Conservation (phyloP, 2,329 filamentous ascomycete genomes). For the Scedosporium minutisporum region DNA sequence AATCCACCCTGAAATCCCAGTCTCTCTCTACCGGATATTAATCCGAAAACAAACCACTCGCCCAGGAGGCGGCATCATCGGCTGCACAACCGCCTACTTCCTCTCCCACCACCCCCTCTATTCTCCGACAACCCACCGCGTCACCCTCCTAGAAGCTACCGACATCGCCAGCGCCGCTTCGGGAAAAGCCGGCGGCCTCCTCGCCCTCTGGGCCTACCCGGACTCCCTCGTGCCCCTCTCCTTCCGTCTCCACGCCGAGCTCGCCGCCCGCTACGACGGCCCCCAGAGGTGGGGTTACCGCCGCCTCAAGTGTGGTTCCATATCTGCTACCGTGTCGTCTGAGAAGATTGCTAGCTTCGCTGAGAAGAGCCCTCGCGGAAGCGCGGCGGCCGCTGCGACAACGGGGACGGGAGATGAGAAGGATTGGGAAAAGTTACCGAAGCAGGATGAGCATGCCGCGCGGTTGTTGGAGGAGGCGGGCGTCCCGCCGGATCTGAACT, state of each 20-base stretch:
- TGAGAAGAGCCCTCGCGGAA: conserved; percentile 12
- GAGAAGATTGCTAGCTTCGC: conserved; percentile 21
- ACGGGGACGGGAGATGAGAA: conserved; percentile 23
- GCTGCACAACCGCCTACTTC: conserved; percentile 84
- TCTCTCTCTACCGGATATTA: background rate
- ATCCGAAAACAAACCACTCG: background rate
- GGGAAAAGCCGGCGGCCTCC: conserved; percentile 84
- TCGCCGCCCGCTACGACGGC: conserved; percentile 77
- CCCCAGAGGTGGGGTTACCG: conserved; percentile 79
- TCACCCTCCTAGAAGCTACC: conserved; percentile 81
- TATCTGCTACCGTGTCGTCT: conserved; percentile 29
- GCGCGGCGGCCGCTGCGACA: conserved; percentile 8
- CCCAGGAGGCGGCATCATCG: conserved; percentile 83
- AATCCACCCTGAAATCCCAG: conserved; percentile 5
- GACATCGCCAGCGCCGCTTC: conserved; percentile 84
- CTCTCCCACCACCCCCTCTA: conserved; percentile 78
- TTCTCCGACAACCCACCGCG: conserved; percentile 61
- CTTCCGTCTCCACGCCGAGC: conserved; percentile 70
- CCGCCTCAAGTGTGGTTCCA: conserved; percentile 60
- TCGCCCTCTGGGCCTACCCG: conserved; percentile 89
- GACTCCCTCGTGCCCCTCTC: conserved; percentile 73
- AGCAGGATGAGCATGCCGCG: conserved; percentile 42
- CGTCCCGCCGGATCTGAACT: conserved; percentile 72
- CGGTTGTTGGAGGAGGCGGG: conserved; percentile 43
- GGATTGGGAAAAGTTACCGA: conserved; percentile 52